A percentile compares a stretch with the other conserved stretches of the same genome.
phyloP scores from a whole-genome alignment of 805 yeast species.

The Yarrowia sp. region DNA sequence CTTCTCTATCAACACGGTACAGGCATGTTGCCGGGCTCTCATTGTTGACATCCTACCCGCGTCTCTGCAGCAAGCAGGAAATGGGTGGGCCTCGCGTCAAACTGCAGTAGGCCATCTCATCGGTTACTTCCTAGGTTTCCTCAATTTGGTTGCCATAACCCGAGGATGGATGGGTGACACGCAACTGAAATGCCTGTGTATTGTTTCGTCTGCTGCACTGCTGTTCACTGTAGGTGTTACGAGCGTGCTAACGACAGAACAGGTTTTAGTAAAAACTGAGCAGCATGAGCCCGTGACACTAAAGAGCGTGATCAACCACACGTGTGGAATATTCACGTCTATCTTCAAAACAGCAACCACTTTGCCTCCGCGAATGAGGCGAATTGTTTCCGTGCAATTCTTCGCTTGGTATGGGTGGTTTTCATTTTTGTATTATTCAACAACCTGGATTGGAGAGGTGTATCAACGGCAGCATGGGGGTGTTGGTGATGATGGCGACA shows the following conservation, averaged over 20 bases:
- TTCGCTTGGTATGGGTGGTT: constrained; percentile 77
- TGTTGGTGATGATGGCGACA: constrained; percentile 46
- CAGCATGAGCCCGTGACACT: not conserved
- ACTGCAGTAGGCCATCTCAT: constrained; percentile 65
- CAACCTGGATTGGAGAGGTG: constrained; percentile 70
- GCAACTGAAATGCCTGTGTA: constrained; percentile 61
- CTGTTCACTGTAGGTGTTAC: constrained; percentile 53
- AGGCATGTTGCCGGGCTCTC: constrained; percentile 68
- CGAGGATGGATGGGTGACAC: constrained; percentile 55
- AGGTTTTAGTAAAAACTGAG: not conserved
- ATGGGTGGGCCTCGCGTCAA: constrained; percentile 74
- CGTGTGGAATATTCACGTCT: constrained; percentile 38
- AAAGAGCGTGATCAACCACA: not conserved
- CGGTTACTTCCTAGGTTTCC: constrained; percentile 62
- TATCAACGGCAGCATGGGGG: constrained; percentile 52
- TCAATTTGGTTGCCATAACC: constrained; percentile 53
- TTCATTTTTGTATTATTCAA: constrained; percentile 68
- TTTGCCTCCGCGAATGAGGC: constrained; percentile 59
- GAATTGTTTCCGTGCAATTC: constrained; percentile 63
- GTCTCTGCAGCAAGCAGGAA: constrained; percentile 63
- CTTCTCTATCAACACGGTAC: constrained; percentile 65
- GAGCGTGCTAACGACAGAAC: constrained; percentile 56
- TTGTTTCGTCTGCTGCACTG: constrained; percentile 55
- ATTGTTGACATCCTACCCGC: constrained; percentile 68
- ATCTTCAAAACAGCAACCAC: constrained; percentile 40